Conservation (phyloP, 768 basidiomycete species). For the Austroboletus eburneus region DNA sequence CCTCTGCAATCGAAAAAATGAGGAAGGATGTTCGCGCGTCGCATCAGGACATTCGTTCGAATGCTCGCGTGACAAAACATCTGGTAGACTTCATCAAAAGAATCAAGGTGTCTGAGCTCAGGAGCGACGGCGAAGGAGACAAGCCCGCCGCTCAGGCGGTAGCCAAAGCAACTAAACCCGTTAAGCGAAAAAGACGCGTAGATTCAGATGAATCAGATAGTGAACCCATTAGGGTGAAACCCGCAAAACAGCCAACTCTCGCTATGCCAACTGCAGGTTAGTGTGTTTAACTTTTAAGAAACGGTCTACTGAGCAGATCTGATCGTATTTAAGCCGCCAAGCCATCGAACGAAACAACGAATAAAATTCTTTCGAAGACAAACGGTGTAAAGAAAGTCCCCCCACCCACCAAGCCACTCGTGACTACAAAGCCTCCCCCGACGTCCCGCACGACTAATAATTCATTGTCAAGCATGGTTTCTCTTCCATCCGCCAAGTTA, state of each 20-base stretch:
- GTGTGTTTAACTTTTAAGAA: conserved; percentile 1
- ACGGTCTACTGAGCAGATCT: not conserved
- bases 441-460: conserved; percentile 18
- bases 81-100: conserved; percentile 32
- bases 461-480: conserved; percentile 13
- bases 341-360: conserved; percentile 6
- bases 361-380: conserved; percentile 1
- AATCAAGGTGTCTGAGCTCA: conserved; percentile 31
- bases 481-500: not conserved
- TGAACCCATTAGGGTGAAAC: conserved; percentile 16
- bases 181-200: conserved; percentile 26
- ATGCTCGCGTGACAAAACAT: conserved; percentile 32
- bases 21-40: conserved; percentile 35
- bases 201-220: conserved; percentile 24
- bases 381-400: conserved; percentile 5
- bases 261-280: conserved; percentile 9
- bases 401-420: not conserved
- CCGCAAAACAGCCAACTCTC: conserved; percentile 2
- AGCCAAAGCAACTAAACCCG: conserved; percentile 8
- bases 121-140: conserved; percentile 30
- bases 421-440: not conserved
- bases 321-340: conserved; percentile 10
- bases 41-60: conserved; percentile 40
- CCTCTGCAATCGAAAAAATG: conserved; percentile 39
- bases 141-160: conserved; percentile 20